These are phyloP conservation scores for Yarrowia galli DNA, from an alignment of 1,139 yeast genomes.

Conservation along the genomic window DNA sequence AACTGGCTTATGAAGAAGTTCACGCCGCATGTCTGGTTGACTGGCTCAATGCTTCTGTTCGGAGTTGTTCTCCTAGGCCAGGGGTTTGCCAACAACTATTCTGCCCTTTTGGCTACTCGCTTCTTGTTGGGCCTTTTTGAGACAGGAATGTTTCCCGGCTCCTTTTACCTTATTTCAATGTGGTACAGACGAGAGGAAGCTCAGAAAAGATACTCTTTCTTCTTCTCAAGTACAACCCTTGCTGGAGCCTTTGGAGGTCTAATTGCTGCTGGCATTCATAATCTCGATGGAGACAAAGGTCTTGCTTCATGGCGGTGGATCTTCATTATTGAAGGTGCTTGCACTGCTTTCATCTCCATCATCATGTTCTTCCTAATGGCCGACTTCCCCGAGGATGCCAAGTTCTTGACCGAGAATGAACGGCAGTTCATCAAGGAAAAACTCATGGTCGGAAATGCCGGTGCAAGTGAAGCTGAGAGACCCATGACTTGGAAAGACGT, in stretches of 20 bases:
- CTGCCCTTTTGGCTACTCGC: slow-evolving; percentile 66
- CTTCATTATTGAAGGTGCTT: slow-evolving; percentile 73
- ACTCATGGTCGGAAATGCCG: slow-evolving; percentile 50
- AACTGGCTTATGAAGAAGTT: slow-evolving; percentile 66
- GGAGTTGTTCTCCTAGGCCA: slow-evolving; percentile 70
- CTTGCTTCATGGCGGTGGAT: slow-evolving; percentile 72
- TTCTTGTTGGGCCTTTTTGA: slow-evolving; percentile 70
- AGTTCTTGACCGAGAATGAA: slow-evolving; percentile 54
- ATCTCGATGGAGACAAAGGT: slow-evolving; percentile 59
- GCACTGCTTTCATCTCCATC: slow-evolving; percentile 69
- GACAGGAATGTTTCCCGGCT: slow-evolving; percentile 75
- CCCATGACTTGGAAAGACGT: slow-evolving; percentile 49
- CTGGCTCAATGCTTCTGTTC: slow-evolving; percentile 62
- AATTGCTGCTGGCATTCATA: slow-evolving; percentile 67
- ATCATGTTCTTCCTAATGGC: slow-evolving; percentile 69
- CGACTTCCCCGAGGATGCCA: slow-evolving; percentile 76
- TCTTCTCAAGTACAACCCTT: slow-evolving; percentile 71
- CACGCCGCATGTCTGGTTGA: slow-evolving; percentile 70
- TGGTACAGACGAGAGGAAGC: slow-evolving; percentile 66
- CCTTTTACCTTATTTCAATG: slow-evolving; percentile 67
- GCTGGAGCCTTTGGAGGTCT: slow-evolving; percentile 88
- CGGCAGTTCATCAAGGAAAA: slow-evolving; percentile 53
- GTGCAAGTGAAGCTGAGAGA: slow-evolving; percentile 53
- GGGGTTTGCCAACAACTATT: slow-evolving; percentile 67
- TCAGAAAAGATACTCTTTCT: slow-evolving; percentile 70